Base-by-base conservation (phyloP, 352 stramenopile species). In the Pythium aquatile region DNA sequence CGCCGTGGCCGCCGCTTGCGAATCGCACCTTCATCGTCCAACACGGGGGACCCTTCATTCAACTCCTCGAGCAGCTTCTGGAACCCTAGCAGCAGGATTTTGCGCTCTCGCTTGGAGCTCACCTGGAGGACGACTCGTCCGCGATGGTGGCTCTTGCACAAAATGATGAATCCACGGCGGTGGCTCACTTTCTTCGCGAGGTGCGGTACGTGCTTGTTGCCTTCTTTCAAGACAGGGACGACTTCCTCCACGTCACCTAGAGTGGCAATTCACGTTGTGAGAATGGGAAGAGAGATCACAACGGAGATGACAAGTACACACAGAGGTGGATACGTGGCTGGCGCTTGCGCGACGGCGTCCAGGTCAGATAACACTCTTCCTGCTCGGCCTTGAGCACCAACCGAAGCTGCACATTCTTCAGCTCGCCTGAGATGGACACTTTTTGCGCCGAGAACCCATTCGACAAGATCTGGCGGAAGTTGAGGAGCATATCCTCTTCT, bases 331-430 rank as follows among this genome's bases (percentile, higher is more conserved):
- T 85, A 1, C 78, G 71, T 2, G 84, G 78, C 16, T 81, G 69
- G 26, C 78, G 81, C 70, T 93, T 93, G 48, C 81, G 72, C 14
- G 84, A 93, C 28, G 84, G 84, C 11, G 70, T 78, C 84, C 84
- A 93, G 47, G 80, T 90, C 17, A 93, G 70, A 48, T 88, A 90
- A 57, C 76, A 90, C 55, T 88, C 80, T 9, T 81, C 72, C 11
- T 65, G 58, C 6, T 77, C 59, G 8, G 64, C 3, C 37, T 86
- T 73, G 30, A 83, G 56, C 8, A 88, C 81, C 30, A 90, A 60
- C 20, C 72, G 70, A 16, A 91, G 68, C 40, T 84, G 72, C 26
- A 93, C 74, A 30, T 72, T 84, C 72, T 93, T 91, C 56, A 91
- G 70, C 30, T 65, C 65, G 2, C 82, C 84, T 2, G 70, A 80